Evolutionary conservation across 23 red algal species (phyloP), one percentile per base, ranked within the genome.

Genomic region (Pyropia yezoensis): DNA sequence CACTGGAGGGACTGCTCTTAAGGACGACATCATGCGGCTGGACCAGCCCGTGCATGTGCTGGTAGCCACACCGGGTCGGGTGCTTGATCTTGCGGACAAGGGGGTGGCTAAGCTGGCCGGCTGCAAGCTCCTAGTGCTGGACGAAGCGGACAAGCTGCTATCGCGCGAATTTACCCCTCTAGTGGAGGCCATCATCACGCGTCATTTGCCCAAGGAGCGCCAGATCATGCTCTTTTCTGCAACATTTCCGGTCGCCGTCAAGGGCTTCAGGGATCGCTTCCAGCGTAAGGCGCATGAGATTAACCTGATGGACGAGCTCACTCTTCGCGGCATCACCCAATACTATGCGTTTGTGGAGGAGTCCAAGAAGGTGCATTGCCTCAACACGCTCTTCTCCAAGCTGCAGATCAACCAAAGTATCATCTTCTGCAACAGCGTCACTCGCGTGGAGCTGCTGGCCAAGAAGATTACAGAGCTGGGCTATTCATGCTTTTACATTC

Each of bases 361-460:
- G 51, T 70, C 65, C 29, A 88, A 88, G 49, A 96, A 96, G 33
- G 79, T 96, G 17, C 85, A 89, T 30, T 96, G 92, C 69, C 52
- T 96, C 22, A 96, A 96, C 67, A 90, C 84, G 11, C 77, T 96
- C 30, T 90, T 96, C 61, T 83, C 83, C 23, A 89, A 90, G 54
- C 70, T 96, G 49, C 92, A 85, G 19, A 96, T 96, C 75, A 96
- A 96, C 30, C 92, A 96, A 58, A 73, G 64, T 29, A 96, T 96
- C 56, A 96, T 96, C 69, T 96, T 96, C 69, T 96, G 92, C 73
- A 96, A 96, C 78, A 85, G 77, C n/a, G 85, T 90, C 3, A 89
- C 78, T 50, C 65, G 92, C 12, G 92, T 96, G 50, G 87, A 96
- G 71, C 62, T 96, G 47, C 64, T 96, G 2, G 92, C 92, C 15